Percentiles rank a stretch among this genome's conserved stretches.
These are phyloP conservation scores for Hypoxylon lenormandii DNA, from an alignment of 495 filamentous ascomycete species.

Conservation along the genomic window DNA sequence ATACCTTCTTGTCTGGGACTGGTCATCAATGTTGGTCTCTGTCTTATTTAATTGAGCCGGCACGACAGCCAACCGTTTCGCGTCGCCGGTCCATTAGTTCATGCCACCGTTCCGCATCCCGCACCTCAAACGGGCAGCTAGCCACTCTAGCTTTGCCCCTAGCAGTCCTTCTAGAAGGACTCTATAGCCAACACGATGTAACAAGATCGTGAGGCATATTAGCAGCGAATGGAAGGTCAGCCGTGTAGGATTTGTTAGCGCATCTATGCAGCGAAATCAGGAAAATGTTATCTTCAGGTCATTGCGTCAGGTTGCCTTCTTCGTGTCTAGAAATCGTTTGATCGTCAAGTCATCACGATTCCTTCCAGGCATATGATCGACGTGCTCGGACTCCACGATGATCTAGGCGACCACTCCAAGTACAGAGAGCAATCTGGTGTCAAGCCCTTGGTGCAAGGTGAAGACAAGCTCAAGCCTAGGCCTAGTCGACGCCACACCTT, in stretches of 20 bases:
- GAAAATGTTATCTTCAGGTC: not conserved
- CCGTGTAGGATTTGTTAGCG: not conserved
- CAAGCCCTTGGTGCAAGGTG: slow-evolving; percentile 2
- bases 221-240: not conserved
- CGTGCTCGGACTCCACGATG: slow-evolving; percentile 11
- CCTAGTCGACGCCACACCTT: slow-evolving; percentile 21
- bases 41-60: slow-evolving; percentile 1
- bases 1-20: slow-evolving; percentile 43
- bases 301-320: not conserved
- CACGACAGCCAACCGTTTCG: not conserved
- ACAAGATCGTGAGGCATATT: slow-evolving; percentile 20
- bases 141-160: slow-evolving; percentile 7
- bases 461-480: slow-evolving; percentile 4
- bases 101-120: not conserved
- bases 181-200: slow-evolving; percentile 21
- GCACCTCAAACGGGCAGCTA: slow-evolving; percentile 18
- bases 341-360: slow-evolving; percentile 2
- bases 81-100: not conserved
- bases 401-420: not conserved
- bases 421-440: slow-evolving; percentile 7
- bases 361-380: not conserved
- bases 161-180: slow-evolving; percentile 32
- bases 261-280: not conserved
- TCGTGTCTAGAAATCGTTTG: not conserved
- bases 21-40: slow-evolving; percentile 15